phyloP scores from a whole-genome alignment of 2,329 filamentous ascomycete genomes.

The Ophiocordyceps australis region DNA sequence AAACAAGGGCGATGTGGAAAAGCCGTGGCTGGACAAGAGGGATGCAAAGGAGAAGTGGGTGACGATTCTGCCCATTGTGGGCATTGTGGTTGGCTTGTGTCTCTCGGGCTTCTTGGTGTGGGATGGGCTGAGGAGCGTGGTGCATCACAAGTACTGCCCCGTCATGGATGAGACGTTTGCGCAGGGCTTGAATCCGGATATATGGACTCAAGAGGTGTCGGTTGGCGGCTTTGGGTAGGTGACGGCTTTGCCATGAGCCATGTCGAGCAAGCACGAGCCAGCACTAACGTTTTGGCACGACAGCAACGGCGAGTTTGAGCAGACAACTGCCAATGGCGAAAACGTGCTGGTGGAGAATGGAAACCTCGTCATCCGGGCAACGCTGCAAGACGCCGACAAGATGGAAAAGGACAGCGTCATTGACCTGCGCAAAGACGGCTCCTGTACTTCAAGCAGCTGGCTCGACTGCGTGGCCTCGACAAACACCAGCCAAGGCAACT shows the following conservation, averaged over 20 bases:
- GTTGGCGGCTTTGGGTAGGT: constrained; percentile 59
- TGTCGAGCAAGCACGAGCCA: no score
- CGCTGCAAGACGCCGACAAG: constrained; percentile 49
- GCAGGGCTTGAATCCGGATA: constrained; percentile 32
- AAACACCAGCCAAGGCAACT: constrained; percentile 52
- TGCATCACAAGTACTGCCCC: constrained; percentile 55
- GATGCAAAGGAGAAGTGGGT: constrained; percentile 76
- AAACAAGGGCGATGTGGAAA: constrained; percentile 53
- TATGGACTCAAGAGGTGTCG: constrained; percentile 62
- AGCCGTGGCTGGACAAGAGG: constrained; percentile 57
- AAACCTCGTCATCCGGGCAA: constrained; percentile 57
- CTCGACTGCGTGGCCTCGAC: constrained; percentile 50
- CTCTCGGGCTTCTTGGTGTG: constrained; percentile 57
- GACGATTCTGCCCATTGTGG: constrained; percentile 59
- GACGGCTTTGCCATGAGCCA: no score
- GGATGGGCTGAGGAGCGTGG: constrained; percentile 54
- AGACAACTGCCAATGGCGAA: constrained; percentile 52
- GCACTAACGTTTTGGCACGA: no score
- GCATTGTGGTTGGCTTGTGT: constrained; percentile 48
- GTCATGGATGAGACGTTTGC: constrained; percentile 51
- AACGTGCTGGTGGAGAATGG: constrained; percentile 60
- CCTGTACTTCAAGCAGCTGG: constrained; percentile 42
- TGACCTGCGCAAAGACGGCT: constrained; percentile 46
- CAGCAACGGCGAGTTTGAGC: constrained; percentile 67
- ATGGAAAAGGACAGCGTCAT: constrained; percentile 49